Base-by-base conservation (phyloP, 495 filamentous ascomycete species). In the Cercophora sp. region DNA sequence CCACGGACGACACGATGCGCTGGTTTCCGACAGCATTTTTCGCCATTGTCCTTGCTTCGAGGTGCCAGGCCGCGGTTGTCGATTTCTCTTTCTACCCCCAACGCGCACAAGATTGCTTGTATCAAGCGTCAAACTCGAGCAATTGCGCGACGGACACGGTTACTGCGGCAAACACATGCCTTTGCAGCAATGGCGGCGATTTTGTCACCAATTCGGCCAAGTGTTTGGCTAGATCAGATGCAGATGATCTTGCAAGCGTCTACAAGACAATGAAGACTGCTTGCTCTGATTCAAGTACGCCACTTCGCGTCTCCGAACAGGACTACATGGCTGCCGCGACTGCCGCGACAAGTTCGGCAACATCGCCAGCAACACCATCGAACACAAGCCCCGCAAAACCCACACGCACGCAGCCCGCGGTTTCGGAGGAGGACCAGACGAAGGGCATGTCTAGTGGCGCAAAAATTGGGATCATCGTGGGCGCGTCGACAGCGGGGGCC, bases 71-170 rank as follows among this genome's bases (percentile, higher is more conserved):
- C 11, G 46, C 46, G n/a, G 20, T 59, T 3, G 63, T 68, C 58
- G 64, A 76, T 59, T 78, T 76, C 59, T 58, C 58, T 20, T 53
- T 70, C 34, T 78, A 76, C 55, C 75, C 75, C 1, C 8, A 55
- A 40, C 51, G 44, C 31, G 63, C 75, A 2, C 72, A 70, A 31
- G 26, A 58, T 34, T 78, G 75, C 40, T 52, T 76, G 18, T 61
- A 57, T 57, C 18, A 64, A 24, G 59, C 72, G 15, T 63, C 71
- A 8, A 50, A 64, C 32, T 10, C 42, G 5, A 67, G 62, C 44
- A 36, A 58, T 19, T 75, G 74, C 47, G 47, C 54, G 18, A 60
- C 65, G 4, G 55, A 48, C 10, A 63, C 67, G 1, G 66, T 66
- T 0, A 4, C 43, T 8, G 60, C 63, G 24, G 57, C 71, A n/a